Evolutionary conservation across 768 basidiomycete genomes (phyloP).

Genomic region (Piloderma croceum): DNA sequence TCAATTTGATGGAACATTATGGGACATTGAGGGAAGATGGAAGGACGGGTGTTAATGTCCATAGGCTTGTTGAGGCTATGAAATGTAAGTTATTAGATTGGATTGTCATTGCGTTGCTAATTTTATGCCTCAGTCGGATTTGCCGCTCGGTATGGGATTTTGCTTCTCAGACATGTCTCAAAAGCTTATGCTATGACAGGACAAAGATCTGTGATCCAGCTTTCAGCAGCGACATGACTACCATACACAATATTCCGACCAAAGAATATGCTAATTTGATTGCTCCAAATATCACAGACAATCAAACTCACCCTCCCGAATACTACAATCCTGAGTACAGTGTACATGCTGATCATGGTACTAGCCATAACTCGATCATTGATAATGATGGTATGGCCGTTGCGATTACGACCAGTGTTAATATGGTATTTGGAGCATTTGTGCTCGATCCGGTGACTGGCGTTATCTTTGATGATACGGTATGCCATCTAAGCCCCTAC

Average conservation of each 20-base stretch:
- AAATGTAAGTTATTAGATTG: slow-evolving; percentile 52
- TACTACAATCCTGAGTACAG: slow-evolving; percentile 87
- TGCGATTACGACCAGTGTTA: slow-evolving; percentile 82
- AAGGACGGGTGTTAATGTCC: slow-evolving; percentile 58
- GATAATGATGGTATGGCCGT: slow-evolving; percentile 87
- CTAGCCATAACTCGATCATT: slow-evolving; percentile 80
- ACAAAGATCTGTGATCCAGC: slow-evolving; percentile 79
- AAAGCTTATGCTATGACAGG: slow-evolving; percentile 34
- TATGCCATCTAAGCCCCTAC: background rate
- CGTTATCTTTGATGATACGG: slow-evolving; percentile 86
- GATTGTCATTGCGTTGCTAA: slow-evolving; percentile 9
- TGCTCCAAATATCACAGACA: slow-evolving; percentile 72
- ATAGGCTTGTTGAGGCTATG: slow-evolving; percentile 77
- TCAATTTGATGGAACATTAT: slow-evolving; percentile 87
- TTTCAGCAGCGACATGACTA: slow-evolving; percentile 50
- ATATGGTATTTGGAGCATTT: slow-evolving; percentile 82
- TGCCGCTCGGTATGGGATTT: slow-evolving; percentile 45
- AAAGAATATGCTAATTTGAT: slow-evolving; percentile 63
- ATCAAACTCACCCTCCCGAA: slow-evolving; percentile 69
- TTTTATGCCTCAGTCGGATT: slow-evolving; percentile 45
- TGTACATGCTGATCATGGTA: slow-evolving; percentile 78
- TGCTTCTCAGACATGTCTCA: no score
- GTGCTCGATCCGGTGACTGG: slow-evolving; percentile 87
- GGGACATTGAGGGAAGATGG: slow-evolving; percentile 43
- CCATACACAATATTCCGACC: slow-evolving; percentile 60